These are phyloP conservation scores for Penicillium nordicum DNA, from an alignment of 2,329 filamentous ascomycete species.

Conservation along the genomic window DNA sequence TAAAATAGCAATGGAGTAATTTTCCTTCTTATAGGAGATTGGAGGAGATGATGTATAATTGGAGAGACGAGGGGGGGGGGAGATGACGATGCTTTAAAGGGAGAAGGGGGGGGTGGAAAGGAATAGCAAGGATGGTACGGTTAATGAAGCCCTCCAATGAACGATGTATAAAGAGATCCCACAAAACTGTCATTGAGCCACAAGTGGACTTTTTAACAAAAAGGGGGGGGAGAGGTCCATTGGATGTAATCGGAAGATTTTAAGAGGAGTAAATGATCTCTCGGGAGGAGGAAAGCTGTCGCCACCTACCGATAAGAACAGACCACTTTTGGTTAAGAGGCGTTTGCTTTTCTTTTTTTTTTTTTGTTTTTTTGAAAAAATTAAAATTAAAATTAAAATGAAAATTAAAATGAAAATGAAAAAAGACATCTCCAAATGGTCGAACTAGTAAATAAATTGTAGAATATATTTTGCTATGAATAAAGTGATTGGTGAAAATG, in stretches of 20 bases:
- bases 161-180: conserved; percentile 9
- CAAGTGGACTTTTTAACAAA: conserved; percentile 9
- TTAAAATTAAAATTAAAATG: fast-evolving
- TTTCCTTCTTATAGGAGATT: conserved; percentile 10
- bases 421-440: neutral
- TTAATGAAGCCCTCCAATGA: conserved; percentile 23
- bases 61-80: conserved; percentile 20
- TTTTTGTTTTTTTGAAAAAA: neutral
- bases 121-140: conserved; percentile 20
- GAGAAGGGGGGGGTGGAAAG: conserved; percentile 19
- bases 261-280: neutral
- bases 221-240: neutral
- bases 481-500: conserved; percentile 21
- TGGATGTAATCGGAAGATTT: conserved; percentile 12
- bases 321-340: neutral
- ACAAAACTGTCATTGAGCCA: conserved; percentile 22
- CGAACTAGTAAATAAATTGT: neutral
- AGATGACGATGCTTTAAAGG: conserved; percentile 19
- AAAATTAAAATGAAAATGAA: no score
- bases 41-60: conserved; percentile 9
- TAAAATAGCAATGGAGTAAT: neutral
- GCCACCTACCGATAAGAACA: conserved; percentile 21
- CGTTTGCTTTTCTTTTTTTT: conserved; percentile 4
- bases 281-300: conserved; percentile 6
- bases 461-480: neutral